Conservation (phyloP, 1,139 yeast species). For the Torulaspora globosa region DNA sequence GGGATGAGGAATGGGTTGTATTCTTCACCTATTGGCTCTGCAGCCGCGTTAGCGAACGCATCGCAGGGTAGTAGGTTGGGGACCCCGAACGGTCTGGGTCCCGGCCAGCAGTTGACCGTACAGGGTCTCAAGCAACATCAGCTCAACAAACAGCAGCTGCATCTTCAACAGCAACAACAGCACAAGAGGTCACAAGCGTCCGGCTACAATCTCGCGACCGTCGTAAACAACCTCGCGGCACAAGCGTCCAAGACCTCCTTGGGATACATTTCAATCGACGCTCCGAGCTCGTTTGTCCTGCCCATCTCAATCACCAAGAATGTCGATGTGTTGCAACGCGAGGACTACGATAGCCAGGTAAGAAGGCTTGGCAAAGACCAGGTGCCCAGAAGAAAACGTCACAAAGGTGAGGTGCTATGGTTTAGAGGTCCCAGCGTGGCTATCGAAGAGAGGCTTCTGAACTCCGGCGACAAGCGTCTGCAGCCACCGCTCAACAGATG, state of each 20-base stretch:
- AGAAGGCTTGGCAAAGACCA: slow-evolving; percentile 34
- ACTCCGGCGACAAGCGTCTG: slow-evolving; percentile 24
- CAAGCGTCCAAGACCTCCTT: slow-evolving; percentile 27
- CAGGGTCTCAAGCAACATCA: slow-evolving; percentile 27
- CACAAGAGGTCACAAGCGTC: slow-evolving; percentile 23
- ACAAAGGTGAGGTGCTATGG: slow-evolving; percentile 61
- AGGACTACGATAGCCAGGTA: slow-evolving; percentile 29
- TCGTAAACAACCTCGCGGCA: slow-evolving; percentile 28
- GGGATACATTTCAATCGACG: slow-evolving; percentile 28
- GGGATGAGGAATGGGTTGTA: slow-evolving; percentile 12
- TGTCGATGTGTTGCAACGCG: slow-evolving; percentile 29
- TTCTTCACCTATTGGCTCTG: slow-evolving; percentile 9
- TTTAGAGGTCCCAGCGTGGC: slow-evolving; percentile 74
- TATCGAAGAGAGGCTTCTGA: slow-evolving; percentile 47
- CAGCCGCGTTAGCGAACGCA: slow-evolving; percentile 8
- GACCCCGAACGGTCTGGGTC: slow-evolving; percentile 14
- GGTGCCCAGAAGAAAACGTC: slow-evolving; percentile 31
- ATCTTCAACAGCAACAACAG: slow-evolving; percentile 31
- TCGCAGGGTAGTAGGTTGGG: slow-evolving; percentile 8
- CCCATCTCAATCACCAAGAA: slow-evolving; percentile 29
- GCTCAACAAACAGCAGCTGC: slow-evolving; percentile 24
- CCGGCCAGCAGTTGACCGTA: slow-evolving; percentile 19
- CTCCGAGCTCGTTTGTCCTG: slow-evolving; percentile 29
- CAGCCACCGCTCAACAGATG: slow-evolving; percentile 26
- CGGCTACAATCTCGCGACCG: slow-evolving; percentile 26